Evolutionary conservation across 2,329 filamentous ascomycete genomes (phyloP), one percentile per base, ranked within the genome.

Genomic region (Raffaelea albimanens): DNA sequence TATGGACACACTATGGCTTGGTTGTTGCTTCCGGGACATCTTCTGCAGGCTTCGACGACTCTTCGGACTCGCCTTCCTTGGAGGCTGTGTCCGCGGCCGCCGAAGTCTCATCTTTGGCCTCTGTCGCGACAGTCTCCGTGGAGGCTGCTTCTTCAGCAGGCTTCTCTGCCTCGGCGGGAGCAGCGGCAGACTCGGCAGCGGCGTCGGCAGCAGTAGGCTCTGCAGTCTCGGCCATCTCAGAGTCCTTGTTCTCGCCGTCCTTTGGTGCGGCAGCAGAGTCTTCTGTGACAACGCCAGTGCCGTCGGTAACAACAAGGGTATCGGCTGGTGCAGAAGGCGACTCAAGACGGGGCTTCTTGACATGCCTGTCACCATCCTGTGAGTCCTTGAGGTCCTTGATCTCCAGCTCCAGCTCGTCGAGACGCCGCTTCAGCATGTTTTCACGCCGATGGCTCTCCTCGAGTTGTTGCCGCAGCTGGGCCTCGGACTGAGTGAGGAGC

Each of bases 371-470:
- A 39, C 63, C 46, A 8, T 56, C 55, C 2, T 59, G 50, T 5
- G 58, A 47, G 19, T 59, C 59, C 44, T 57, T 62, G 11, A 57
- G 54, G 14, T 63, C 65, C 45, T 68, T 70, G 1, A 75, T 60
- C 61, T 79, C 76, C 34, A 75, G 72, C 60, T 91, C 85, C 40
- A 89, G 69, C 55, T 94, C 87, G 49, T 87, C 84, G n/a, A 95
- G 70, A 44, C 85, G 80, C 44, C 85, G 77, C 67, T 94, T 94
- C 34, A 95, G 73, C 49, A 83, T 85, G 50, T 88, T 86, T 63
- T 94, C 89, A 33, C 87, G 76, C 45, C 80, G 76, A 57, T 89
- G 83, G 42, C 83, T 81, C 45, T 91, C 85, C 29, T 94, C 86
- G 1, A 90, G 72, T 54, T 84, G 82, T 3, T 71, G 64, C 22